Percentiles rank a stretch among this genome's conserved stretches.
Conservation (phyloP, 2,329 filamentous ascomycete species). For the Ceratocystis harringtonii region DNA sequence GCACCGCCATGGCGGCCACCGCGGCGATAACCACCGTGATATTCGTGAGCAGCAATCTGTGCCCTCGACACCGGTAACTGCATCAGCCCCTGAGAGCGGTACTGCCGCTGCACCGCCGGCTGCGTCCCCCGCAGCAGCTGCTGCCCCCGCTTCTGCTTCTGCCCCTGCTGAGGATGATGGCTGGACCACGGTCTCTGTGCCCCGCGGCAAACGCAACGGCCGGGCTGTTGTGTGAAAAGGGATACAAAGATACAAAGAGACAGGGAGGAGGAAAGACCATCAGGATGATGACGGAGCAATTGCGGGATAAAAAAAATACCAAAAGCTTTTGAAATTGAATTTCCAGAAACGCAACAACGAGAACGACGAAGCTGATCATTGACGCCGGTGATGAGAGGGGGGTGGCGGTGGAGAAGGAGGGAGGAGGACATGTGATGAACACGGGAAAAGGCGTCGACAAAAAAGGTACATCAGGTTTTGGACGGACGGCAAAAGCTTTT, state of each 20-base stretch:
- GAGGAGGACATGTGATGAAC: not conserved
- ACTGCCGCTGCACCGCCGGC: constrained; percentile 18
- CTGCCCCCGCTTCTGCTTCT: constrained; percentile 20
- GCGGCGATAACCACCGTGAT: constrained; percentile 10
- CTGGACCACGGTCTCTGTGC: constrained; percentile 42
- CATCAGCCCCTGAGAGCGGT: constrained; percentile 18
- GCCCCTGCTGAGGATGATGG: constrained; percentile 42
- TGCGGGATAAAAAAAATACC: constrained; percentile 1
- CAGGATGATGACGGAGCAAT: too few relatives aligned
- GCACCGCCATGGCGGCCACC: constrained; percentile 5
- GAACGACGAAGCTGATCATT: not conserved
- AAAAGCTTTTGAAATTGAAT: constrained; percentile 2
- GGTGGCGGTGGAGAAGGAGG: not conserved
- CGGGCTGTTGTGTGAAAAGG: constrained; percentile 11
- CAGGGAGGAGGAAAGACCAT: not conserved
- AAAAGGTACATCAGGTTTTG: not conserved
- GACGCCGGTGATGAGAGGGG: not conserved
- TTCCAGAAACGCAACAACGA: not conserved
- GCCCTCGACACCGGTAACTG: constrained; percentile 20
- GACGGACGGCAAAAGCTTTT: not conserved
- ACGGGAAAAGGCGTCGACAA: not conserved
- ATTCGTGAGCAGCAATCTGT: constrained; percentile 23
- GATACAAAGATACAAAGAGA: not conserved
- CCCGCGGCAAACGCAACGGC: constrained; percentile 18
- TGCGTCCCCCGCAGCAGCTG: constrained; percentile 22